A percentile compares a stretch with the other conserved stretches of the same genome.
Conservation (phyloP, 192 early-diverging fungal genomes). For the Coemansia sp. region DNA sequence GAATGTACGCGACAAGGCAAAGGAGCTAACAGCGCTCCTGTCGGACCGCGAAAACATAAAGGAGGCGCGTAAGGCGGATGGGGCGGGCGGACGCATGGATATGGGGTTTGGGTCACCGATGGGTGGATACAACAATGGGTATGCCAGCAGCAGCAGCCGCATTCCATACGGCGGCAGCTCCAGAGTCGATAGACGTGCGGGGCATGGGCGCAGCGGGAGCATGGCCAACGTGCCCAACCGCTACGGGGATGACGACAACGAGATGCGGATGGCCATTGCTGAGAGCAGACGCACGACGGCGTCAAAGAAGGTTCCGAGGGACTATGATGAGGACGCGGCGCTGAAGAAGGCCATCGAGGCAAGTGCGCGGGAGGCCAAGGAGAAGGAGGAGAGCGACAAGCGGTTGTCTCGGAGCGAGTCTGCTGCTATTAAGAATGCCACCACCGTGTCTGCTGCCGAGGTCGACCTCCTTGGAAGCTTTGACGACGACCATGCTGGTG, state of each 20-base stretch:
- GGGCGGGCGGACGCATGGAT: conserved; percentile 65
- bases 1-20: conserved; percentile 92
- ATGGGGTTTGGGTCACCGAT: conserved; percentile 48
- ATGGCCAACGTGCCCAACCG: conserved; percentile 23
- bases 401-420: background rate
- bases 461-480: conserved; percentile 46
- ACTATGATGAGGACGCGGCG: conserved; percentile 66
- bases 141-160: conserved; percentile 46
- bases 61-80: conserved; percentile 65
- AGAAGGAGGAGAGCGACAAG: conserved; percentile 18
- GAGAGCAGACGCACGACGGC: conserved; percentile 71
- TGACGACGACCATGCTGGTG: conserved; percentile 21
- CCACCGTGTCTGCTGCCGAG: conserved; percentile 13
- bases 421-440: background rate
- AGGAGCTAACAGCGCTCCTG: conserved; percentile 82
- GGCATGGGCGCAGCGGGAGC: conserved; percentile 35
- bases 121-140: conserved; percentile 21
- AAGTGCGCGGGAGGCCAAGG: conserved; percentile 68
- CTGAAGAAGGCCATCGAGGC: conserved; percentile 83
- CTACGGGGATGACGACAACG: conserved; percentile 72
- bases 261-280: conserved; percentile 80
- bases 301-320: conserved; percentile 40
- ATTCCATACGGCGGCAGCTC: conserved; percentile 23
- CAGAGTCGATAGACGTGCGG: conserved; percentile 10
- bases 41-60: conserved; percentile 75